Conservation (phyloP, 2,329 filamentous ascomycete species). For the Cytospora mali region DNA sequence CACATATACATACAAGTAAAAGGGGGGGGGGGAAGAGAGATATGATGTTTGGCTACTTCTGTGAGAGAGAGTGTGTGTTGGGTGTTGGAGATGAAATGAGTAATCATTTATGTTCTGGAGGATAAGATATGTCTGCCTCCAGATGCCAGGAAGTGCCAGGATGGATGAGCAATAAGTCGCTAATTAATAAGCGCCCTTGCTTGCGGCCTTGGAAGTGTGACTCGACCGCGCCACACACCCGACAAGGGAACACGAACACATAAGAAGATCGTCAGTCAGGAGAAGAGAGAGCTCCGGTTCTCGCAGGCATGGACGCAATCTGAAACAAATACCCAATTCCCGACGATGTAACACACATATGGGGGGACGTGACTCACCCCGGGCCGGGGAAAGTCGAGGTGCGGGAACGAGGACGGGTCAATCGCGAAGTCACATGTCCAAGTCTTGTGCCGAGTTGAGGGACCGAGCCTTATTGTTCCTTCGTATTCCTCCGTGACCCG, state of each 20-base stretch:
- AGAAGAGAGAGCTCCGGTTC: background rate
- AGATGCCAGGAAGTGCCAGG: too few species aligned
- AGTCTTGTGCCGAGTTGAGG: background rate
- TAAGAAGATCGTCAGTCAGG: too few species aligned
- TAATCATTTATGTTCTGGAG: too few species aligned
- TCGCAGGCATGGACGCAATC: background rate
- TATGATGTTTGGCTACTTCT: too few species aligned
- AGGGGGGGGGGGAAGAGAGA: too few species aligned
- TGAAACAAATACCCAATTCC: background rate
- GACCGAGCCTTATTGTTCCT: too few species aligned
- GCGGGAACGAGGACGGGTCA: background rate
- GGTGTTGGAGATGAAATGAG: too few species aligned
- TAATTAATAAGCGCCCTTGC: too few species aligned
- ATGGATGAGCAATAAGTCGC: too few species aligned
- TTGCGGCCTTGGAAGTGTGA: conserved; percentile 3
- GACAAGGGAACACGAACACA: background rate
- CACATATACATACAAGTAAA: too few species aligned
- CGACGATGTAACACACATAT: background rate
- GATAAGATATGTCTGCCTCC: background rate
- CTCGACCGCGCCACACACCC: conserved; percentile 5
- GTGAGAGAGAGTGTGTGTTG: too few species aligned
- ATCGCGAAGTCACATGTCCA: conserved; percentile 20
- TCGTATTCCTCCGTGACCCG: too few species aligned
- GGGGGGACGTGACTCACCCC: conserved; percentile 14
- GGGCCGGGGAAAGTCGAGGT: background rate